phyloP scores from a whole-genome alignment of 1,284 basidiomycete species.

The Ustilago nuda region DNA sequence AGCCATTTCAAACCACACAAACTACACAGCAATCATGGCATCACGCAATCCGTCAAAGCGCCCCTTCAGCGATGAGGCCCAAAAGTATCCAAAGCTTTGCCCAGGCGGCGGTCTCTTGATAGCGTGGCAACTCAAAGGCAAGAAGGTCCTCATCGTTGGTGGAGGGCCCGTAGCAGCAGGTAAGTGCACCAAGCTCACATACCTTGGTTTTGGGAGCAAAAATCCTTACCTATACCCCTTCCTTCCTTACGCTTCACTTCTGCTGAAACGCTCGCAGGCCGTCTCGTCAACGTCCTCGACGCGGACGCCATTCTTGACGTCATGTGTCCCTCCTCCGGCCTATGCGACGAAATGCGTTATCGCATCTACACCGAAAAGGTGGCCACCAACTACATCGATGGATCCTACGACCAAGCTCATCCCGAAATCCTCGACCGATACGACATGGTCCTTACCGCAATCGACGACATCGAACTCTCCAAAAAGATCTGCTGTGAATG shows the following conservation, averaged over 20 bases:
- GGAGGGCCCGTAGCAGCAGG: conserved; percentile 88
- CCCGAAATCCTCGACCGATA: conserved; percentile 34
- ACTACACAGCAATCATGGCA: conserved; percentile 20
- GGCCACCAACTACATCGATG: conserved; percentile 54
- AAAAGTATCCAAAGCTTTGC: conserved; percentile 61
- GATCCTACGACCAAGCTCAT: conserved; percentile 67
- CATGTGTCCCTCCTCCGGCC: conserved; percentile 60
- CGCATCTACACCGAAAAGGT: conserved; percentile 54
- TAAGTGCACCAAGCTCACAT: conserved; percentile 8
- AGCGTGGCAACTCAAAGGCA: conserved; percentile 86
- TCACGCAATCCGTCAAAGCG: conserved; percentile 39
- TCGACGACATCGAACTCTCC: conserved; percentile 84
- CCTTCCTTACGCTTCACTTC: no score
- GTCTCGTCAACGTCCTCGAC: conserved; percentile 66
- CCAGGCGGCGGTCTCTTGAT: conserved; percentile 80
- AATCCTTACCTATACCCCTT: no score
- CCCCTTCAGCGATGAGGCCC: conserved; percentile 18
- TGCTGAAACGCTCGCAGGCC: conserved; percentile 25
- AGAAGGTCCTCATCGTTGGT: conserved; percentile 84
- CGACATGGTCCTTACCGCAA: conserved; percentile 93
- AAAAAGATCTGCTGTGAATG: conserved; percentile 79
- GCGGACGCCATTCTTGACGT: conserved; percentile 67
- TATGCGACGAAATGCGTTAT: conserved; percentile 64
- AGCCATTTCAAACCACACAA: no score
- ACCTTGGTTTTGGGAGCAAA: neutral